A percentile compares a stretch with the other conserved stretches of the same genome.
Conservation (phyloP, 164 flowering plant species). For the Tetrastigma voinierianum region DNA sequence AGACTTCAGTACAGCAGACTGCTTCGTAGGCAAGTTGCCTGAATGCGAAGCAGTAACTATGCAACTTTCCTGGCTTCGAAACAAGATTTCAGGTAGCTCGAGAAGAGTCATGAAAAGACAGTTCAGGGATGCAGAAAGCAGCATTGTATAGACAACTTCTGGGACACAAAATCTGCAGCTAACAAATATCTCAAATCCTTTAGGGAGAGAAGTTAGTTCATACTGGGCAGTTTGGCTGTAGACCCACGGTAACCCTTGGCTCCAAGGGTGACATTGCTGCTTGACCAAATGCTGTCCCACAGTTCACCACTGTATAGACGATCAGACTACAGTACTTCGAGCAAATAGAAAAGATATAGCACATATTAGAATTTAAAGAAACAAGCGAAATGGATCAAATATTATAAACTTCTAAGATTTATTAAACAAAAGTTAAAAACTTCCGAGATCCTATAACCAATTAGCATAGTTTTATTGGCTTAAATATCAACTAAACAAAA, state of each 20-base stretch:
- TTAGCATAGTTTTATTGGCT: no score
- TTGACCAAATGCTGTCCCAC: constrained; percentile 90
- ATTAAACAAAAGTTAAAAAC: not conserved
- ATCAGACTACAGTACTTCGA: constrained; percentile 62
- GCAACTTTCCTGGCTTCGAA: no score
- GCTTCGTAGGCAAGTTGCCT: no score
- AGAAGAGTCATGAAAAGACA: no score
- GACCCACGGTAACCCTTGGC: constrained; percentile 71
- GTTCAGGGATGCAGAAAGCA: not conserved
- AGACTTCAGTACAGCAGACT: no score
- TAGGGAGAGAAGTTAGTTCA: constrained; percentile 14
- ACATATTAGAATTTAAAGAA: not conserved
- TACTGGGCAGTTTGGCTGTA: constrained; percentile 76
- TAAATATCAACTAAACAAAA: no score
- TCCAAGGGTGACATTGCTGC: constrained; percentile 89
- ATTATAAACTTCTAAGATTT: not conserved
- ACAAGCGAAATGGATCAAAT: constrained; percentile 7
- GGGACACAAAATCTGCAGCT: not conserved
- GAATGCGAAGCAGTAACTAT: no score
- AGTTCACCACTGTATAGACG: constrained; percentile 67
- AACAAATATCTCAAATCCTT: not conserved
- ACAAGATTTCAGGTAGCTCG: no score
- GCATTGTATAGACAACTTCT: not conserved
- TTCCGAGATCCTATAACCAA: no score
- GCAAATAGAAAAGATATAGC: not conserved